Evolutionary conservation across 2,329 filamentous ascomycete species (phyloP), one percentile per base, ranked within the genome.

Genomic region (Pseudohalonectria lignicola): DNA sequence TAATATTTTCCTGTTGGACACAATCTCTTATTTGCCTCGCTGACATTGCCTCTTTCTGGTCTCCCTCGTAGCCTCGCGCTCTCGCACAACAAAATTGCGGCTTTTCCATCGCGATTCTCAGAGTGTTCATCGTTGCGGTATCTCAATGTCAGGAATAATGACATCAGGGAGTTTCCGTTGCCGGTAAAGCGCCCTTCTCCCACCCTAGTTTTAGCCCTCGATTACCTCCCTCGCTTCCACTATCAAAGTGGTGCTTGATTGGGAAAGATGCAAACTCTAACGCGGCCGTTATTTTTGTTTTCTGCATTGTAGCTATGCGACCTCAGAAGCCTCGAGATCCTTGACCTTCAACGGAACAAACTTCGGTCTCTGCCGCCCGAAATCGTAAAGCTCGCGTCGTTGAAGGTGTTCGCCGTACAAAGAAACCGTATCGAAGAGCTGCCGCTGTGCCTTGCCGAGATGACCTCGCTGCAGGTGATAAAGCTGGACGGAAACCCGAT

Each of bases 401-500:
- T 96, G 45, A 93, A 94, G 53, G 88, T 95, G 13, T 68, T 96
- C 39, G 88, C 87, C 2, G 74, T 95, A 26, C 82, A 85, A 48
- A 85, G 84, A 53, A 95, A 95, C 56, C 76, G 82, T 42, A 86
- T 96, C 49, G 79, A 86, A 45, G 81, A 88, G 48, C 65, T 96
- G 15, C 90, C 90, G 2, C 63, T 84, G 6, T 88, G 85, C 46
- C 63, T 96, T 17, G 86, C 85, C 39, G 87, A 94, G 46, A 94
- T 95, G 83, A 79, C 74, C 40, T 92, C 86, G 39, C 64, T 96
- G 42, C 85, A 90, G 54, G 83, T 93, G 47, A 69, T 96, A 40
- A 94, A 94, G 57, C 76, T 95, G 26, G 83, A 90, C 41, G 86
- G 86, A 33, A 95, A 95, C 49, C 85, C 85, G 8, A 74, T 95